phyloP scores from a whole-genome alignment of 2,329 filamentous ascomycete genomes.

The Ophiocordyceps camponoti-leonardi region DNA sequence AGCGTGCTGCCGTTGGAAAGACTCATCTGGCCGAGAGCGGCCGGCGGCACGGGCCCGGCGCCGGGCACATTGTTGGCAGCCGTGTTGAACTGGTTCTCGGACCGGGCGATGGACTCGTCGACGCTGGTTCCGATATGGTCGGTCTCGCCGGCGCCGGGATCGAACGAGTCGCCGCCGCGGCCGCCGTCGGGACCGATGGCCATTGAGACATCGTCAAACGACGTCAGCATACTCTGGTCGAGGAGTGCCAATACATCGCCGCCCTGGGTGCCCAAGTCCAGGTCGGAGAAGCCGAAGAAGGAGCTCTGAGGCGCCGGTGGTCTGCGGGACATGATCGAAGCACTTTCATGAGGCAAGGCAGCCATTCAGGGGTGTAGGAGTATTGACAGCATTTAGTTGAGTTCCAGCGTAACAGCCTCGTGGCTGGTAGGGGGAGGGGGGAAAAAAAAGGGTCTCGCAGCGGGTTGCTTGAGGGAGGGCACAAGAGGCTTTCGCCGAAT shows the following conservation, averaged over 20 bases:
- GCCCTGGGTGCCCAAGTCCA: slow-evolving; percentile 10
- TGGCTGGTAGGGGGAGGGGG: too few relatives aligned
- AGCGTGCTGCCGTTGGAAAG: slow-evolving; percentile 24
- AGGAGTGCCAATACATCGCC: slow-evolving; percentile 26
- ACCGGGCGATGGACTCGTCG: slow-evolving; percentile 13
- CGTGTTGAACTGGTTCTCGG: slow-evolving; percentile 17
- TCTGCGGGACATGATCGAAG: slow-evolving; percentile 2
- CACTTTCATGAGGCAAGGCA: background rate
- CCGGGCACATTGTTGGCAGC: slow-evolving; percentile 21
- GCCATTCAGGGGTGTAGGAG: background rate
- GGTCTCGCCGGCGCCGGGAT: slow-evolving; percentile 6
- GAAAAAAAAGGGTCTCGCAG: background rate
- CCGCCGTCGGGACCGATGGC: slow-evolving; percentile 19
- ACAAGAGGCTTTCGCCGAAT: background rate
- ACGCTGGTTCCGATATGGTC: slow-evolving; percentile 5
- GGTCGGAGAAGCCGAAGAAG: slow-evolving; percentile 2
- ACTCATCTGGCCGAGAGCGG: slow-evolving; percentile 16
- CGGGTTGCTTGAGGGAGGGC: background rate
- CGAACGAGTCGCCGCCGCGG: slow-evolving; percentile 6
- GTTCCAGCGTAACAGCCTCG: background rate
- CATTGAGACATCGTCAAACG: slow-evolving; percentile 24
- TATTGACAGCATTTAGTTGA: background rate
- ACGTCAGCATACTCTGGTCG: slow-evolving; percentile 21
- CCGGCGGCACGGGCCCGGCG: slow-evolving; percentile 23
- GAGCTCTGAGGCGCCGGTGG: slow-evolving; percentile 7